Conservation (phyloP, 257 asterid genomes). For the Nicotiana tomentosiformis region DNA sequence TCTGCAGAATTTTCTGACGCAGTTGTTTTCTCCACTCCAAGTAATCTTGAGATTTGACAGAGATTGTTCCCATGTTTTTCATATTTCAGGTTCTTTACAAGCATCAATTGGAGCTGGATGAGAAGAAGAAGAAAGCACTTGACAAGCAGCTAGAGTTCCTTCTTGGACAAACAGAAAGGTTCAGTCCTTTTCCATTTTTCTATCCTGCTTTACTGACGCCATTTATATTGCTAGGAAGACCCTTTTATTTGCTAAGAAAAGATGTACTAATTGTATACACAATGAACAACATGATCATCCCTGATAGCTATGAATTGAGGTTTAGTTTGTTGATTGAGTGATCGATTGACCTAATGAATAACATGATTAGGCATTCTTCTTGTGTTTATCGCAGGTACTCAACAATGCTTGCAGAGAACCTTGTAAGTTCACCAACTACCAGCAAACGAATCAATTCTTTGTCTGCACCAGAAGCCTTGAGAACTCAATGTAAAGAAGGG, state of each 20-base stretch:
- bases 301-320: background rate
- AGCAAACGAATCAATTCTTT: conserved; percentile 32
- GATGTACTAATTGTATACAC: background rate
- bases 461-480: conserved; percentile 35
- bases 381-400: conserved; percentile 60
- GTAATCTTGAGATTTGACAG: conserved; percentile 8
- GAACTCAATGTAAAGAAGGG: conserved; percentile 29
- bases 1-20: conserved; percentile 11
- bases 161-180: conserved; percentile 99
- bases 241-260: background rate
- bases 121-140: conserved; percentile 87
- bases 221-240: background rate
- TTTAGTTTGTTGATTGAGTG: background rate
- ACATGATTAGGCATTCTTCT: conserved; percentile 8
- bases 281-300: background rate
- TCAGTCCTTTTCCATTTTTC: background rate
- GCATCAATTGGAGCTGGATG: conserved; percentile 90
- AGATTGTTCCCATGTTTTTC: conserved; percentile 16
- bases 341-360: background rate
- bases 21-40: background rate
- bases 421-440: conserved; percentile 54
- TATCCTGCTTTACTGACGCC: background rate
- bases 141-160: conserved; percentile 98
- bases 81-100: conserved; percentile 74
- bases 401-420: conserved; percentile 98